These are phyloP conservation scores for Lyophyllum semitale DNA, from an alignment of 768 basidiomycete species.

Conservation along the genomic window DNA sequence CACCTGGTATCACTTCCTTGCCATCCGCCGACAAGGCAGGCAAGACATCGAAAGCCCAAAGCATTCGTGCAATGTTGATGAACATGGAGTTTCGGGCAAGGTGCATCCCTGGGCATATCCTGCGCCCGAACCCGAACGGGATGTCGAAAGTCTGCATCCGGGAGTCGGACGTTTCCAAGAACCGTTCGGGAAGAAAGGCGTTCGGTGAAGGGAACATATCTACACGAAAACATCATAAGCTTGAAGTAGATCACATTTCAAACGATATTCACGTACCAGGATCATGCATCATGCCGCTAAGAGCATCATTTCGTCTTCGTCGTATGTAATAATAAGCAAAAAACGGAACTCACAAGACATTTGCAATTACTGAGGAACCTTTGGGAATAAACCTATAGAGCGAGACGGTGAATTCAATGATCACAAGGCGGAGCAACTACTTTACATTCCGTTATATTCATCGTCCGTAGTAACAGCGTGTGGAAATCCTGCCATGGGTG, in stretches of 20 bases:
- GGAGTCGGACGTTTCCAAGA: constrained; percentile 31
- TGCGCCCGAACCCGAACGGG: constrained; percentile 44
- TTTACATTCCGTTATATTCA: constrained; percentile 14
- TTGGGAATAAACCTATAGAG: constrained; percentile 10
- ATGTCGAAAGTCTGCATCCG: constrained; percentile 30
- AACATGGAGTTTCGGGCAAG: constrained; percentile 35
- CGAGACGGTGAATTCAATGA: no score
- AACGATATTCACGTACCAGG: constrained; percentile 4
- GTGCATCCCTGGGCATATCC: constrained; percentile 39
- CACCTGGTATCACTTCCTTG: no score
- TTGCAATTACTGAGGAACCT: constrained; percentile 14
- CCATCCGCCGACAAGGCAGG: no score
- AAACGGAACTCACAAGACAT: constrained; percentile 9
- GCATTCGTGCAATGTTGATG: constrained; percentile 34
- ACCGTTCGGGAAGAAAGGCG: constrained; percentile 37
- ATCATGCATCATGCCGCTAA: constrained; percentile 14
- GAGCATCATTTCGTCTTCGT: no score
- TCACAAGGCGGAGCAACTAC: no score
- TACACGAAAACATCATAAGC: no score
- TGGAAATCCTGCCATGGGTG: constrained; percentile 11
- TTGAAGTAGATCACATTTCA: no score
- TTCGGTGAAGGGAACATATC: constrained; percentile 8
- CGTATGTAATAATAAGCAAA: no score
- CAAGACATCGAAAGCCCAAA: no score
- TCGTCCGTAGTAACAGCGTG: constrained; percentile 17